A percentile compares a stretch with the other conserved stretches of the same genome.
phyloP scores from a whole-genome alignment of 2,329 filamentous ascomycete species.

The Coniochaeta sp. region DNA sequence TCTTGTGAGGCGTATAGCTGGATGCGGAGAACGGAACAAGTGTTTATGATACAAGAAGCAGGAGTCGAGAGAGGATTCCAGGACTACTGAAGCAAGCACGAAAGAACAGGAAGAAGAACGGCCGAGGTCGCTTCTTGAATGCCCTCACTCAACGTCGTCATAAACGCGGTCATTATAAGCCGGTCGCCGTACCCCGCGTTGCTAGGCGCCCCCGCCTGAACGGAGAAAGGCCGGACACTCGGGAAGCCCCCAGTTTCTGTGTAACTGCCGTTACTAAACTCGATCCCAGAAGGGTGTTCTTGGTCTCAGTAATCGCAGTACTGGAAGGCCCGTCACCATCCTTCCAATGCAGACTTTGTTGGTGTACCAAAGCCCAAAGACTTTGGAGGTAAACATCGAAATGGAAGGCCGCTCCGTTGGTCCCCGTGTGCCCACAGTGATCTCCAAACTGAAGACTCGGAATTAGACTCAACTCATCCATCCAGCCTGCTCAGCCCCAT shows the following conservation, averaged over 20 bases:
- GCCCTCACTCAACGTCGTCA: not conserved
- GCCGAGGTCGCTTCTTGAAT: not conserved
- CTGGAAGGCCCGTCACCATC: not conserved
- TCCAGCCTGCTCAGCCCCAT: too few relatives aligned
- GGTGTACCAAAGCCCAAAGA: too few relatives aligned
- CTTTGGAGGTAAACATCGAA: not conserved
- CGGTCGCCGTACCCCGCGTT: not conserved
- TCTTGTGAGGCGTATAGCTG: not conserved
- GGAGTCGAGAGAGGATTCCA: not conserved
- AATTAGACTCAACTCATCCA: too few relatives aligned
- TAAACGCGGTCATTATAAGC: not conserved
- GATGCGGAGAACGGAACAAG: not conserved
- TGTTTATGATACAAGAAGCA: not conserved
- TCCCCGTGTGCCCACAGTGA: too few relatives aligned
- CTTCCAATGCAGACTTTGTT: not conserved
- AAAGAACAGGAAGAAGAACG: slow-evolving; percentile 8
- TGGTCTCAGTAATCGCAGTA: not conserved
- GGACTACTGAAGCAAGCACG: slow-evolving; percentile 7
- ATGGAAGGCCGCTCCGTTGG: too few relatives aligned
- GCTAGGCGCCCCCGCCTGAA: not conserved
- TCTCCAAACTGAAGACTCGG: too few relatives aligned
- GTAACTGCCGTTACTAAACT: not conserved
- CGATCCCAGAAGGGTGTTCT: not conserved
- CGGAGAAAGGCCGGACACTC: slow-evolving; percentile 13
- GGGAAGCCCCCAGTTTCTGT: slow-evolving; percentile 6